Percentiles rank a stretch among this genome's conserved stretches.
Conservation (phyloP, 2,329 filamentous ascomycete genomes). For the Domatiomyces globalis region DNA sequence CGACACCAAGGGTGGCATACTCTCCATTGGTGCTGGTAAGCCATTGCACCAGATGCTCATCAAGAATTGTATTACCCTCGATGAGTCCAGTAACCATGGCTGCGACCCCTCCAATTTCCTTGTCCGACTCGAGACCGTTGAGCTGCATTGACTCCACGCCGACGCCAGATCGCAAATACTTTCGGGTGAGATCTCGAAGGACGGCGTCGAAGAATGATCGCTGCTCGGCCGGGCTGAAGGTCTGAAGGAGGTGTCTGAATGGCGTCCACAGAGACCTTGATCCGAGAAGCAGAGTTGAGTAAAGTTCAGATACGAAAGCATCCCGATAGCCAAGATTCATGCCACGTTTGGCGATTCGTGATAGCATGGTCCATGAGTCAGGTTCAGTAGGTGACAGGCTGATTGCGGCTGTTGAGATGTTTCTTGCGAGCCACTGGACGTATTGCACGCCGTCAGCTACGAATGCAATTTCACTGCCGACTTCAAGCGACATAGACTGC, state of each 20-base stretch:
- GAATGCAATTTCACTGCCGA: constrained; percentile 37
- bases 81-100: constrained; percentile 41
- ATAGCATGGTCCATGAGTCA: constrained; percentile 23
- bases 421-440: constrained; percentile 55
- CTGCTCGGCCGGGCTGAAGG: constrained; percentile 37
- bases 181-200: constrained; percentile 31
- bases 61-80: constrained; percentile 34
- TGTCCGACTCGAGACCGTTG: constrained; percentile 10
- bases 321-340: constrained; percentile 57
- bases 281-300: constrained; percentile 24
- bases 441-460: constrained; percentile 51
- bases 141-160: constrained; percentile 3
- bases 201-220: constrained; percentile 31
- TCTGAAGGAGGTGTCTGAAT: constrained; percentile 27
- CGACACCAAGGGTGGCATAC: constrained; percentile 48
- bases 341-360: constrained; percentile 41
- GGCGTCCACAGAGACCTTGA: constrained; percentile 18
- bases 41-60: constrained; percentile 48
- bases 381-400: constrained; percentile 25
- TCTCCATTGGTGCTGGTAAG: constrained; percentile 50
- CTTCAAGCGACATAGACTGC: constrained; percentile 22
- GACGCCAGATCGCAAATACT: constrained; percentile 22
- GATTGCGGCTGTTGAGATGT: constrained; percentile 37
- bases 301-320: constrained; percentile 28
- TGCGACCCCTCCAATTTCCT: constrained; percentile 43